phyloP scores from a whole-genome alignment of 176 grass and related monocot species.

The Oryza punctata region DNA sequence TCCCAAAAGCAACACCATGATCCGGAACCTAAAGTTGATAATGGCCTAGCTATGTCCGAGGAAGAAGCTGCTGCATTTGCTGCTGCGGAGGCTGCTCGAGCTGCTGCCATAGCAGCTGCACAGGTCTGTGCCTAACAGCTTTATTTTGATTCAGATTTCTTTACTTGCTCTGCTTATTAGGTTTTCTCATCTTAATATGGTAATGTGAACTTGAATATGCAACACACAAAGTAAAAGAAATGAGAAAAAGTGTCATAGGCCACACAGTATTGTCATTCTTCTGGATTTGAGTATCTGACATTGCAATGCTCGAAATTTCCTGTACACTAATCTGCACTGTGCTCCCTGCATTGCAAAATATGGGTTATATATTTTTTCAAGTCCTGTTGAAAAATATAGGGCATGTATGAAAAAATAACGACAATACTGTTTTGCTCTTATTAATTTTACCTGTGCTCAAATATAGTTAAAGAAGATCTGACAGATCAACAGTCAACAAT shows the following conservation, averaged over 20 bases:
- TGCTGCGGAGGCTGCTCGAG: conserved; percentile 90
- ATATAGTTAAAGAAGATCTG: background rate
- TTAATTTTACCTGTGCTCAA: background rate
- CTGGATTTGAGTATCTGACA: conserved; percentile 4
- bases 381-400: background rate
- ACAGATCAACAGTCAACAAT: background rate
- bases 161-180: background rate
- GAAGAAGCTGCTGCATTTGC: conserved; percentile 89
- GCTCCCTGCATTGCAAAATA: background rate
- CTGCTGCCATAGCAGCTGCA: conserved; percentile 85
- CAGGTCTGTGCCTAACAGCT: conserved; percentile 51
- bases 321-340: background rate
- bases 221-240: background rate
- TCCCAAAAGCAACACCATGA: conserved; percentile 51
- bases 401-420: background rate
- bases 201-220: background rate
- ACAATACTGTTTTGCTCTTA: background rate
- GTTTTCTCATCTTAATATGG: background rate
- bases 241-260: background rate
- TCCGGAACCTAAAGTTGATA: conserved; percentile 46
- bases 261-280: conserved; percentile 11
- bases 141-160: conserved; percentile 25
- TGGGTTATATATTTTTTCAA: background rate
- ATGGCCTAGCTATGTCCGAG: conserved; percentile 60
- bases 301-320: background rate